Evolutionary conservation across 2,329 filamentous ascomycete species (phyloP).

Genomic region (Colletotrichum scovillei): DNA sequence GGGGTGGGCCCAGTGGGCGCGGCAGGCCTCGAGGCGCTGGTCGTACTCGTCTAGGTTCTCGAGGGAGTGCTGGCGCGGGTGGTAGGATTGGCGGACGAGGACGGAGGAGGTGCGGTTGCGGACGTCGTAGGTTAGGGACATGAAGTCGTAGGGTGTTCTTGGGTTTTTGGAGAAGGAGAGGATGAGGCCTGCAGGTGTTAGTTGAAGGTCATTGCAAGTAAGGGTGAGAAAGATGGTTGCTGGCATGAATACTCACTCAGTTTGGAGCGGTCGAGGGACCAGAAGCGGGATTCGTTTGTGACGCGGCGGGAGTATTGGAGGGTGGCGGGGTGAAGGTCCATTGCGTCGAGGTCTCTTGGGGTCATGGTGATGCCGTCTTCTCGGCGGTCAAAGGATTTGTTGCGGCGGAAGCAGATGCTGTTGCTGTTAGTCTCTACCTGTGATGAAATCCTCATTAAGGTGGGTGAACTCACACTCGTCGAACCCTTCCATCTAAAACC

Average conservation of each 20-base stretch:
- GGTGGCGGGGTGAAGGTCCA: constrained; percentile 52
- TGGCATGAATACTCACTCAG: constrained; percentile 41
- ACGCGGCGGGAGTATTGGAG: constrained; percentile 51
- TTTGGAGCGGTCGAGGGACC: constrained; percentile 50
- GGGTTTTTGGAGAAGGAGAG: constrained; percentile 57
- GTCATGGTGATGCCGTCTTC: constrained; percentile 51
- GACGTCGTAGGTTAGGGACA: constrained; percentile 58
- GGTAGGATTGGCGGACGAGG: constrained; percentile 56
- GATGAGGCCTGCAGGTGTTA: constrained; percentile 49
- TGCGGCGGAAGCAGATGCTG: constrained; percentile 51
- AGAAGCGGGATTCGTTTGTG: constrained; percentile 53
- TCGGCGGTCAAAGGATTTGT: constrained; percentile 44
- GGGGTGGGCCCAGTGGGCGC: constrained; percentile 57
- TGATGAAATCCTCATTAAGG: accelerated
- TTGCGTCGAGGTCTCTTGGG: constrained; percentile 46
- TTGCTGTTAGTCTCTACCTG: neutral
- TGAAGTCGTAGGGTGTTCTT: constrained; percentile 58
- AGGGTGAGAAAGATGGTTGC: too few species aligned
- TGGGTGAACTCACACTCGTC: constrained; percentile 45
- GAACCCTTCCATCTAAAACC: constrained; percentile 47
- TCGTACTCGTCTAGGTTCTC: constrained; percentile 60
- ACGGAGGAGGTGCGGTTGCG: constrained; percentile 51
- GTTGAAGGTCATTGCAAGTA: neutral
- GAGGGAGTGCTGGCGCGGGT: constrained; percentile 52
- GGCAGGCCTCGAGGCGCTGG: constrained; percentile 56